Conservation (phyloP, 2,329 filamentous ascomycete species). For the Microdochium nivale region DNA sequence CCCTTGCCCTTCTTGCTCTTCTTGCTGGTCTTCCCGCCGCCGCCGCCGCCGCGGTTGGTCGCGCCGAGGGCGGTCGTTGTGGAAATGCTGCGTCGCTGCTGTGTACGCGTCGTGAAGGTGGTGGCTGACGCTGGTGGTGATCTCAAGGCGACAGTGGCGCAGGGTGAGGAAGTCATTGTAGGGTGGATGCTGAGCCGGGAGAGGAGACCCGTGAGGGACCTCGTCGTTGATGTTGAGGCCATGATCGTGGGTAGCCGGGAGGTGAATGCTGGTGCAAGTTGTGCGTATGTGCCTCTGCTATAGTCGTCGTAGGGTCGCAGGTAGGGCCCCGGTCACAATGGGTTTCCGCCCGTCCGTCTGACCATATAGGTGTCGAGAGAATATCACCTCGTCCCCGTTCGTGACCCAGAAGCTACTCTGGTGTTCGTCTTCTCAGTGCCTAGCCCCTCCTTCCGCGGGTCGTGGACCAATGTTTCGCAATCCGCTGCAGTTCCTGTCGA, state of each 20-base stretch:
- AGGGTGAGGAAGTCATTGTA: neutral
- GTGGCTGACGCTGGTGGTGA: neutral
- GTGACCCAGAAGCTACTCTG: too few species aligned
- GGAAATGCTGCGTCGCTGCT: neutral
- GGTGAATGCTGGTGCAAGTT: neutral
- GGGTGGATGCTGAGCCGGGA: neutral
- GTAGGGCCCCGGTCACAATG: too few species aligned
- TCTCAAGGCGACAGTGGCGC: neutral
- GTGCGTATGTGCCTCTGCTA: too few species aligned
- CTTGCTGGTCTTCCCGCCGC: neutral
- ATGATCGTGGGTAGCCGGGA: neutral
- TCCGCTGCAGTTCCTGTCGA: too few species aligned
- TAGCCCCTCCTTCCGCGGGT: too few species aligned
- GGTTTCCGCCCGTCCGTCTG: too few species aligned
- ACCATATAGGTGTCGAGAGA: too few species aligned
- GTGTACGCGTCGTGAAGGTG: neutral
- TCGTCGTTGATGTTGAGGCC: neutral
- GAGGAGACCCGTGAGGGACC: neutral
- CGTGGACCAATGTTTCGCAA: too few species aligned
- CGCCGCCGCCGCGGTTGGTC: neutral
- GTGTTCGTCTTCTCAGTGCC: too few species aligned
- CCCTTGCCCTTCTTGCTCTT: slow-evolving; percentile 14
- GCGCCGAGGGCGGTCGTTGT: neutral
- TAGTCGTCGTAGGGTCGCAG: neutral
- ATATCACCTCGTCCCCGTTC: too few species aligned